Evolutionary conservation across 305 asterid genomes (phyloP), one percentile per base, ranked within the genome.

Genomic region (Fraxinus floribunda): DNA sequence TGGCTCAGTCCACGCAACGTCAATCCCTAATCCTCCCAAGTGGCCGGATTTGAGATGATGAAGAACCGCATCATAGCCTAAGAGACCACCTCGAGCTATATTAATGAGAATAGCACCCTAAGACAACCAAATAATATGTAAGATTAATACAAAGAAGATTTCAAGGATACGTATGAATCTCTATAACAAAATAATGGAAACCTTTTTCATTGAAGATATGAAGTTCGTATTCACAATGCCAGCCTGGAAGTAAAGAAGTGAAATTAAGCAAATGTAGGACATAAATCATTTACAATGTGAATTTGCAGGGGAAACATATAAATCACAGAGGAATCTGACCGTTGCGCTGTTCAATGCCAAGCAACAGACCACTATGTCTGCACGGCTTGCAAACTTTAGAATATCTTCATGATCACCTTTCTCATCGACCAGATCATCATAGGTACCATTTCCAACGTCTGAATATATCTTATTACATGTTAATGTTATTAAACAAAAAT

Each of bases 1-100:
- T 71, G 99, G 99, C 82, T 96, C 99, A 16, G 90, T 86, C 99
- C 99, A 96, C 8, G 98, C 94, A 81, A 96, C 99, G 84, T 94
- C 99, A 26, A 90, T 90, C 81, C 97, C 98, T 85, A 96, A 82
- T 64, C 98, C 99, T 76, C 99, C 99, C 91, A 96, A 84, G 84
- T 96, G 98, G 34, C 98, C 94, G 1, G 92, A 85, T 86, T 93
- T 72, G 30, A 96, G 94, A 86, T 93, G 85, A 86, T 86, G 49
- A 80, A 90, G 83, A 72, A 96, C 93, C 2, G 95, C 95, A 32
- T 89, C 87, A 70, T 96, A 96, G 85, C 92, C 95, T 87, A 96
- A 89, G 52, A 94, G 94, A 22, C 94, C 95, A 1, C 99, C 99
- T 83, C 99, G 95, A 16, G 98, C 93, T 79, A 96, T 86, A 78